Percentiles rank a stretch among this genome's conserved stretches.
phyloP scores from a whole-genome alignment of 768 basidiomycete genomes.

The Boletus vinaceobasis region DNA sequence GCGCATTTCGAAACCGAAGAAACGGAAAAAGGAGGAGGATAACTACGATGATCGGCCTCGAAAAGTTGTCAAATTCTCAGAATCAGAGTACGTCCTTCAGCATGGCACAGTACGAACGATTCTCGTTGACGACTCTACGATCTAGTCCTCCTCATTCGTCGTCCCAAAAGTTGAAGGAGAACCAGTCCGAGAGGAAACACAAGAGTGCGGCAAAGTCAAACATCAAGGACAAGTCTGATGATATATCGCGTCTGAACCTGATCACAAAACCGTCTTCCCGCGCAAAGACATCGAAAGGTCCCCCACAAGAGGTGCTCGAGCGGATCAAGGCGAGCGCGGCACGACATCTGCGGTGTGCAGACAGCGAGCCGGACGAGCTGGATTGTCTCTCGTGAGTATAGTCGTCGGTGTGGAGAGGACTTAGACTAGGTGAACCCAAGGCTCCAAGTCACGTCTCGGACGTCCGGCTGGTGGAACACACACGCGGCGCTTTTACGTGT shows the following conservation, averaged over 20 bases:
- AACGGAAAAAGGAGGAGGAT: slow-evolving; percentile 21
- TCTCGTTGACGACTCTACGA: not conserved
- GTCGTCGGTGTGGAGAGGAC: not conserved
- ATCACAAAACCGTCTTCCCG: slow-evolving; percentile 1
- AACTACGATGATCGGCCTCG: slow-evolving; percentile 21
- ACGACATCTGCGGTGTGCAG: slow-evolving; percentile 13
- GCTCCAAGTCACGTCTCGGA: not conserved
- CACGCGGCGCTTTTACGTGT: not conserved
- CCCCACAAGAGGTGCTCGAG: slow-evolving; percentile 38
- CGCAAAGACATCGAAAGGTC: slow-evolving; percentile 30
- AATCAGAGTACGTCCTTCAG: slow-evolving; percentile 12
- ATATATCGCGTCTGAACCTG: not conserved
- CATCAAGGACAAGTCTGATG: not conserved
- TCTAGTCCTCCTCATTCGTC: slow-evolving; percentile 11
- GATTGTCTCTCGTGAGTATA: slow-evolving; percentile 43
- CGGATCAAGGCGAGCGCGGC: slow-evolving; percentile 34
- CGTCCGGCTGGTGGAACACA: not conserved
- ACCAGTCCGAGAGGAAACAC: slow-evolving; percentile 11
- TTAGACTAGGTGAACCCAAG: too few species aligned
- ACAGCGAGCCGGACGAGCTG: slow-evolving; percentile 44
- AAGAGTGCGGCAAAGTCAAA: not conserved
- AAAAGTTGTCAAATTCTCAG: slow-evolving; percentile 19
- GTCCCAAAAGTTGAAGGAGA: slow-evolving; percentile 37
- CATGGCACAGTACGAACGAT: not conserved
- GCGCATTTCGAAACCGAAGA: slow-evolving; percentile 9